phyloP scores from a whole-genome alignment of 1,284 basidiomycete genomes.

The Ustilago shanxiensis region DNA sequence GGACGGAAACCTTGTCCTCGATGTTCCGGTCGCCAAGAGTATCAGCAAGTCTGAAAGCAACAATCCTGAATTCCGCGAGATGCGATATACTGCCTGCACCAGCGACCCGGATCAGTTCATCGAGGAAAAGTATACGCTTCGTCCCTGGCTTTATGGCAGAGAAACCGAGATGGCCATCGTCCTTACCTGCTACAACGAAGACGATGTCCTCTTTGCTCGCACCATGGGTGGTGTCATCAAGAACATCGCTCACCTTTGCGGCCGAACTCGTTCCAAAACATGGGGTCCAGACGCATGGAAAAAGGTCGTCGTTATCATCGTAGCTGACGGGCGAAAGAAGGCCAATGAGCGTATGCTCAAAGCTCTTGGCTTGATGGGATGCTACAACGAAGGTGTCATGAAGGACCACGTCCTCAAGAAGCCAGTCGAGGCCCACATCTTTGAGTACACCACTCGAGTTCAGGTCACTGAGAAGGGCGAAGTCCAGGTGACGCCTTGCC shows the following conservation, averaged over 20 bases:
- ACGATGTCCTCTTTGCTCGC: slow-evolving; percentile 90
- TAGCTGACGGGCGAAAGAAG: slow-evolving; percentile 92
- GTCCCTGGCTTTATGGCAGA: slow-evolving; percentile 82
- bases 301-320: slow-evolving; percentile 78
- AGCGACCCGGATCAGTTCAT: slow-evolving; percentile 85
- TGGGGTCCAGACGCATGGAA: slow-evolving; percentile 98
- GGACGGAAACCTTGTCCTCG: slow-evolving; percentile 70
- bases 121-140: slow-evolving; percentile 82
- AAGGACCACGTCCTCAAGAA: slow-evolving; percentile 88
- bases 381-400: slow-evolving; percentile 80
- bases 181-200: slow-evolving; percentile 93
- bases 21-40: slow-evolving; percentile 67
- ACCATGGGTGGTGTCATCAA: slow-evolving; percentile 95
- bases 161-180: slow-evolving; percentile 84
- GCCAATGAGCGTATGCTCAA: slow-evolving; percentile 94
- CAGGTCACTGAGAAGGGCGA: slow-evolving; percentile 88
- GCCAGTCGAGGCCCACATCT: slow-evolving; percentile 90
- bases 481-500: slow-evolving; percentile 60
- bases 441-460: slow-evolving; percentile 94
- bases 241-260: slow-evolving; percentile 76
- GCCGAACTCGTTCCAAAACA: slow-evolving; percentile 89
- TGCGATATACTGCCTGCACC: slow-evolving; percentile 71
- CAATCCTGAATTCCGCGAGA: slow-evolving; percentile 84
- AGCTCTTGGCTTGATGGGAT: slow-evolving; percentile 76
- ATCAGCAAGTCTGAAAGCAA: slow-evolving; percentile 74